A percentile compares a stretch with the other conserved stretches of the same genome.
Conservation (phyloP, 202 grass and related monocot genomes). For the Panicum virgatum region DNA sequence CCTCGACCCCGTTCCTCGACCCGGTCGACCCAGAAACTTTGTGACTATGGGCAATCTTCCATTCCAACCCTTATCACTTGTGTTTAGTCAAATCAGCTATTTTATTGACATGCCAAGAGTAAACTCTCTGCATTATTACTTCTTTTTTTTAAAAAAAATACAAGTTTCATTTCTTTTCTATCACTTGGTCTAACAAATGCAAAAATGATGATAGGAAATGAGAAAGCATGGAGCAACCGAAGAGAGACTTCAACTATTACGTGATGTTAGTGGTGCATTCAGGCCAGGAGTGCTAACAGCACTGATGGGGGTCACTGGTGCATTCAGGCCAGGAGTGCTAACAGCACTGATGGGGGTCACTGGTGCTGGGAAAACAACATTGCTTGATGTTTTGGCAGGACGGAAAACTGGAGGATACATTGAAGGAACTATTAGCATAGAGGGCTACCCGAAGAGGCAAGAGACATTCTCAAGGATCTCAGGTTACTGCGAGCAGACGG, state of each 20-base stretch:
- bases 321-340: too few species aligned
- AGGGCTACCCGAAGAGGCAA: not conserved
- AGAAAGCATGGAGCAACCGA: not conserved
- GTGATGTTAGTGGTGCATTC: not conserved
- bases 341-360: too few species aligned
- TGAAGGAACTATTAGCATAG: not conserved
- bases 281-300: not conserved
- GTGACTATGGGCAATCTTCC: too few species aligned
- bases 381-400: not conserved
- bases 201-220: not conserved
- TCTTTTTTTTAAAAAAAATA: not conserved
- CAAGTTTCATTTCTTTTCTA: not conserved
- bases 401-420: slow-evolving; percentile 9
- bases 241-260: not conserved
- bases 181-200: not conserved
- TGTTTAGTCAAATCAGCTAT: slow-evolving; percentile 73
- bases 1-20: too few species aligned
- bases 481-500: slow-evolving; percentile 5
- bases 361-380: slow-evolving; percentile 4
- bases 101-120: slow-evolving; percentile 76
- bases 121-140: slow-evolving; percentile 10
- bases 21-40: too few species aligned
- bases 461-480: slow-evolving; percentile 10
- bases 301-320: slow-evolving; percentile 4
- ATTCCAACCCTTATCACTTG: slow-evolving; percentile 56